A percentile compares a stretch with the other conserved stretches of the same genome.
Evolutionary conservation across 2,329 filamentous ascomycete species (phyloP).

Genomic region (Cadophora sp.): DNA sequence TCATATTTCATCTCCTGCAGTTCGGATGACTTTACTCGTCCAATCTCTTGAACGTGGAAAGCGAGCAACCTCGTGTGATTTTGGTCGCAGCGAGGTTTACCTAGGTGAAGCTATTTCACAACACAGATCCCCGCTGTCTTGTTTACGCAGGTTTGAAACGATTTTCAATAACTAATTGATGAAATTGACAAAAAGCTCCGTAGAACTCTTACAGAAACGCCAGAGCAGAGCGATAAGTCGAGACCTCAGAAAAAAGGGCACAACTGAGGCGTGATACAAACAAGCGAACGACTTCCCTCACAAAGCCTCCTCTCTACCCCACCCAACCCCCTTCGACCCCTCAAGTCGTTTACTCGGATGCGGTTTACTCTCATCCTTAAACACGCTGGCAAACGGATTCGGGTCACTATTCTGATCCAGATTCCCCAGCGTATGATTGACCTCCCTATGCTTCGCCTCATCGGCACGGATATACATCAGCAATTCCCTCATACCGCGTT

Average conservation of each 20-base stretch:
- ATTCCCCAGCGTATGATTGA: conserved; percentile 94
- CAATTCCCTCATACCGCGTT: conserved; percentile 83
- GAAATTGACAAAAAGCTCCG: not conserved
- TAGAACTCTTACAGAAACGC: too few species aligned
- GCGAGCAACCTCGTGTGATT: too few species aligned
- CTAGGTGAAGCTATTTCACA: too few species aligned
- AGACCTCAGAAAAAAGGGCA: not conserved
- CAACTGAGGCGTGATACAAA: not conserved
- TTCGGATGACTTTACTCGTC: too few species aligned
- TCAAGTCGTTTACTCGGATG: conserved; percentile 70
- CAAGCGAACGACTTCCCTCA: conserved; percentile 2
- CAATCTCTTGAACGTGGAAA: too few species aligned
- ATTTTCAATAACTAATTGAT: too few species aligned
- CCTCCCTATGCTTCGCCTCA: conserved; percentile 87
- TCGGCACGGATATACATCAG: conserved; percentile 89
- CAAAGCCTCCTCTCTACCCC: conserved; percentile 7
- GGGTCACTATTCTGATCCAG: conserved; percentile 85
- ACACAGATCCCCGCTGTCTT: too few species aligned
- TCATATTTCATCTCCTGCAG: too few species aligned
- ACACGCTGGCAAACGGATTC: conserved; percentile 88
- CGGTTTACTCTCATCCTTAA: conserved; percentile 69
- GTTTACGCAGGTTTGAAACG: too few species aligned
- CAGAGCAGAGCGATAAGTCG: too few species aligned
- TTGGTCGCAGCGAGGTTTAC: too few species aligned
- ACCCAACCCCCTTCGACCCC: conserved; percentile 2